Evolutionary conservation across 192 early-diverging fungal genomes (phyloP), one percentile per base, ranked within the genome.

Genomic region (Rhizophagus prolifer): DNA sequence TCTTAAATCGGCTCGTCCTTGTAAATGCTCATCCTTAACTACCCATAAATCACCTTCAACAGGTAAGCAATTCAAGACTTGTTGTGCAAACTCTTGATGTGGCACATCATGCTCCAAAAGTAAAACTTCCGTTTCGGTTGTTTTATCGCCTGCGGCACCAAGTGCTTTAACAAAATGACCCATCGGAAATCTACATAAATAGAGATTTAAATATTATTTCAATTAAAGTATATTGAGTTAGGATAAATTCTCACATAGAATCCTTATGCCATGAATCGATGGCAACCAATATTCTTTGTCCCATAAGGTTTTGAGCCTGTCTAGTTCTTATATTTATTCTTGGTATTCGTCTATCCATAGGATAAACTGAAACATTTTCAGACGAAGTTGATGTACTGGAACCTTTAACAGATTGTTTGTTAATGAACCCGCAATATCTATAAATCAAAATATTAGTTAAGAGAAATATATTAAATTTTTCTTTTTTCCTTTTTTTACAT

Each of bases 91-190:
- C 26, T 95, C 94, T 75, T 94, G 92, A 83, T 92, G 96, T 1
- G 96, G 96, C 8, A 98, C 95, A 79, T 97, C 96, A 80, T 98
- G 95, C 84, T 99, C 97, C 66, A 98, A 86, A 76, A 99, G 78
- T 34, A 99, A 86, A 25, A 99, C 96, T 78, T 99, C 95, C 1
- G 96, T 99, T 79, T 99, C 97, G 0, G 97, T 97, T 9, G 89
- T 90, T 79, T 91, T 89, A 82, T 98, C 96, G n/a, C 95, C 96
- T 50, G 97, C 94, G n/a, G 90, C 87, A 61, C 97, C 97, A 70
- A 99, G 80, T 0, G 90, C 87, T 38, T 92, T 87, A 34, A 99
- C 95, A 85, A 95, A 99, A 79, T 99, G 97, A 30, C 97, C 97
- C 34, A 86, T 79, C 7, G 97, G 96, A 74, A 88, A 83, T 9